Percentiles rank a stretch among this genome's conserved stretches.
Conservation (phyloP, 495 filamentous ascomycete species). For the Barbatosphaeria neglecta region DNA sequence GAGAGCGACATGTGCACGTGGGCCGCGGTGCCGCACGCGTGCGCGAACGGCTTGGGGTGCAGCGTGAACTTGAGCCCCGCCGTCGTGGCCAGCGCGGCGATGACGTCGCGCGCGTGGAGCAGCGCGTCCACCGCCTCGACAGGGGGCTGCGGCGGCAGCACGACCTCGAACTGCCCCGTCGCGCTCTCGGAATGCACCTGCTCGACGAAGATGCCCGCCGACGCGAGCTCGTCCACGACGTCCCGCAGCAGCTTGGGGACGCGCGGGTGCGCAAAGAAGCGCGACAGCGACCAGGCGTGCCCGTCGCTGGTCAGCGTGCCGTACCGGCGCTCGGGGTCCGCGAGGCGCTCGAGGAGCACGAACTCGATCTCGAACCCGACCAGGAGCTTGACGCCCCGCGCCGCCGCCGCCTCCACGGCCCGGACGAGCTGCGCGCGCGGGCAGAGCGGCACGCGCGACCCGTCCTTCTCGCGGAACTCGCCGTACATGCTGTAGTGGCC, state of each 20-base stretch:
- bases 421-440: constrained; percentile 45
- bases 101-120: constrained; percentile 58
- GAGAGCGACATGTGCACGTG: constrained; percentile 60
- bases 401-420: constrained; percentile 35
- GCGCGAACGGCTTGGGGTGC: constrained; percentile 56
- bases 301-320: constrained; percentile 22
- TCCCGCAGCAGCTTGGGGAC: constrained; percentile 52
- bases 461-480: constrained; percentile 42
- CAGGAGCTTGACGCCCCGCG: constrained; percentile 39
- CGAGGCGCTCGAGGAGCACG: constrained; percentile 44
- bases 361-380: constrained; percentile 81
- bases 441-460: constrained; percentile 35
- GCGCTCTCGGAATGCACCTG: constrained; percentile 71
- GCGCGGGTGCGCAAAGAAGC: constrained; percentile 40
- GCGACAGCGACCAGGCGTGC: constrained; percentile 54
- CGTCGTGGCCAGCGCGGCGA: constrained; percentile 44
- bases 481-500: constrained; percentile 51
- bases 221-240: constrained; percentile 43
- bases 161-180: constrained; percentile 71
- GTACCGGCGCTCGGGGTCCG: constrained; percentile 17
- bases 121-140: constrained; percentile 62
- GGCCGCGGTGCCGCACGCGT: constrained; percentile 48
- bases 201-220: constrained; percentile 53
- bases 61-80: constrained; percentile 62
- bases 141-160: constrained; percentile 53